These are phyloP conservation scores for Durio zibethinus DNA, from an alignment of 345 rosid species.

Conservation along the genomic window DNA sequence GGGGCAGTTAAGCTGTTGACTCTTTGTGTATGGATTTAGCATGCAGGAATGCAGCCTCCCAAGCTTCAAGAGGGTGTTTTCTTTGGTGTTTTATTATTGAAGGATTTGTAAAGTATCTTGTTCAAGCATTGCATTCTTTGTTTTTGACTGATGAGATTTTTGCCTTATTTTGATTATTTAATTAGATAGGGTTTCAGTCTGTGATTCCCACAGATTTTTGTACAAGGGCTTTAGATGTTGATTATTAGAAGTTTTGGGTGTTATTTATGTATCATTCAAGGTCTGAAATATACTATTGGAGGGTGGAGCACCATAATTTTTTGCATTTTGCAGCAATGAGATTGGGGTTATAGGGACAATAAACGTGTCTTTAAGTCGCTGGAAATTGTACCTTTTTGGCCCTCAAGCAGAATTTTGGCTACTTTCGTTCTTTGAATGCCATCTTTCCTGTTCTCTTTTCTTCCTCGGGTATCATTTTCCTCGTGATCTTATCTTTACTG, in stretches of 20 bases:
- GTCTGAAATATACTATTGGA: not conserved
- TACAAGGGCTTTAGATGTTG: not conserved
- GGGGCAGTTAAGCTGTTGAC: not conserved
- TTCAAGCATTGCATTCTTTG: not conserved
- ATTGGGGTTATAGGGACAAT: not conserved
- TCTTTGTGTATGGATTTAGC: conserved; percentile 15
- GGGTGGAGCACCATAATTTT: not conserved
- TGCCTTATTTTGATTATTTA: not conserved
- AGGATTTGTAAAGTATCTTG: not conserved
- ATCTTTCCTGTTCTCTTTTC: not conserved
- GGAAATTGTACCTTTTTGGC: not conserved
- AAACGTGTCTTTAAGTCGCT: not conserved
- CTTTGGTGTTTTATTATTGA: conserved; percentile 1
- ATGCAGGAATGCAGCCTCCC: conserved; percentile 22
- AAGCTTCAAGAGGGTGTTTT: conserved; percentile 16
- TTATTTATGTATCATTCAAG: not conserved
- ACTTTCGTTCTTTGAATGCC: not conserved
- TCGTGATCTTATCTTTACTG: not conserved
- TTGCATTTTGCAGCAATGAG: not conserved
- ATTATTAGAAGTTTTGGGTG: not conserved
- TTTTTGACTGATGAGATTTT: not conserved
- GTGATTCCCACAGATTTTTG: not conserved
- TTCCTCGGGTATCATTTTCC: not conserved
- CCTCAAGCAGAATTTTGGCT: not conserved
- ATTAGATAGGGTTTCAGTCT: not conserved